Conservation (phyloP, 148 eudicot genomes). For the Tetragonia tetragonoides region DNA sequence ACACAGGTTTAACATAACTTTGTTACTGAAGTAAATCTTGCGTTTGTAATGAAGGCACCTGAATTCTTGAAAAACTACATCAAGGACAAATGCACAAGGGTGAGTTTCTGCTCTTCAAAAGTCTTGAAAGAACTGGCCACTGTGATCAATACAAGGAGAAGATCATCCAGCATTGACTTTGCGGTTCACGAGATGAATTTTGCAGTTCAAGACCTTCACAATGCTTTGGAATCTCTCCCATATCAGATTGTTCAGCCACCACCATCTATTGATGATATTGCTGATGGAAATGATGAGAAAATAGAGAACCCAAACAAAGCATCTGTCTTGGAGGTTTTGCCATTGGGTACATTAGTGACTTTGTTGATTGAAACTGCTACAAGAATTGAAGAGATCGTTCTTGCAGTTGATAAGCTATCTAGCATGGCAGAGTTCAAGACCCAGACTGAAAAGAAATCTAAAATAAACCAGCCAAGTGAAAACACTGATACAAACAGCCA, state of each 20-base stretch:
- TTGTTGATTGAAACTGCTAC: conserved; percentile 63
- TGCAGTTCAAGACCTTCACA: conserved; percentile 65
- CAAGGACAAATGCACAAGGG: conserved; percentile 38
- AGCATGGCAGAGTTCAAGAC: conserved; percentile 52
- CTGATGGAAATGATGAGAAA: conserved; percentile 11
- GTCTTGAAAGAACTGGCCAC: conserved; percentile 59
- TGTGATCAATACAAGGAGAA: conserved; percentile 50
- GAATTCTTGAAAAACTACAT: conserved; percentile 50
- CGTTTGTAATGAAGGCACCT: conserved; percentile 45
- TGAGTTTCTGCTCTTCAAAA: conserved; percentile 52
- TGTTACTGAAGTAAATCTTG: background rate
- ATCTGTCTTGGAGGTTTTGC: conserved; percentile 56
- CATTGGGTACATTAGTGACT: conserved; percentile 59
- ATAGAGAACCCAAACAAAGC: conserved; percentile 13
- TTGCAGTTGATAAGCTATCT: conserved; percentile 54
- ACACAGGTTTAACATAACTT: background rate
- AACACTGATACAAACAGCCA: conserved; percentile 20
- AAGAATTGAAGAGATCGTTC: conserved; percentile 57
- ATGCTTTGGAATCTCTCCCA: conserved; percentile 49
- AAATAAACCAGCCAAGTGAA: conserved; percentile 31
- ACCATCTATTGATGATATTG: conserved; percentile 8
- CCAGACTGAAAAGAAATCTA: conserved; percentile 30
- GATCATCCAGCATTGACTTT: conserved; percentile 45
- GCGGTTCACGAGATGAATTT: conserved; percentile 53
- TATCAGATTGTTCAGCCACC: conserved; percentile 12